These are phyloP conservation scores for Teunomyces tritomae DNA, from an alignment of 805 yeast species.

Conservation along the genomic window DNA sequence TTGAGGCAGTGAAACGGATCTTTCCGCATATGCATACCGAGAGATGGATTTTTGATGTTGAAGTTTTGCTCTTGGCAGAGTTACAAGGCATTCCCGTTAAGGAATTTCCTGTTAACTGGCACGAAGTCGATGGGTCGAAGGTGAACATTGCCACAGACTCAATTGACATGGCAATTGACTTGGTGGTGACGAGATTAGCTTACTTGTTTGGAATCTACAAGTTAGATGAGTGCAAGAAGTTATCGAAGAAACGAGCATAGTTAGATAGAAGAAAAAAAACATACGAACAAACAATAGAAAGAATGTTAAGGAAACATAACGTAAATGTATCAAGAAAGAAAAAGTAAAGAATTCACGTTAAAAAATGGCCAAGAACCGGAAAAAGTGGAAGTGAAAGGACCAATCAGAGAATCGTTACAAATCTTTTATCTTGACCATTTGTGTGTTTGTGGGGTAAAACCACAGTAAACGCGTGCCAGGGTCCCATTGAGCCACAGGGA, in stretches of 20 bases:
- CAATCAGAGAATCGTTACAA: too few relatives aligned
- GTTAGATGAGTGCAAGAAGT: constrained; percentile 15
- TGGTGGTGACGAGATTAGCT: constrained; percentile 87
- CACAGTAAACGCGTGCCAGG: too few relatives aligned
- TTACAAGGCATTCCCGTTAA: constrained; percentile 62
- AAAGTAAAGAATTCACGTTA: too few relatives aligned
- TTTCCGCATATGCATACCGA: constrained; percentile 95
- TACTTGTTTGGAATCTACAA: constrained; percentile 80
- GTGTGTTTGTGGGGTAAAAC: too few relatives aligned
- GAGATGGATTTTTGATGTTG: constrained; percentile 98
- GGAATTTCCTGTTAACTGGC: constrained; percentile 93
- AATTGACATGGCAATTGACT: constrained; percentile 88
- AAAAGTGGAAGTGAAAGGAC: too few relatives aligned
- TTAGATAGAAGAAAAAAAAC: neutral
- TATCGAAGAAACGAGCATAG: constrained; percentile 8
- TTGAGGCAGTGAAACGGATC: constrained; percentile 57
- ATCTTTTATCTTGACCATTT: too few relatives aligned
- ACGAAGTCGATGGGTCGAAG: constrained; percentile 93
- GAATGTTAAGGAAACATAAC: too few relatives aligned
- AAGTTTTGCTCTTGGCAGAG: constrained; percentile 76
- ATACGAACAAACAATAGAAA: neutral
- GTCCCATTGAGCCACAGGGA: too few relatives aligned
- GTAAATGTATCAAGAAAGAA: too few relatives aligned
- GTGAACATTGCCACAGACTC: constrained; percentile 90
- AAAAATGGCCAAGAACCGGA: too few relatives aligned